phyloP scores from a whole-genome alignment of 768 basidiomycete species.

The Botryobasidium botryosum region DNA sequence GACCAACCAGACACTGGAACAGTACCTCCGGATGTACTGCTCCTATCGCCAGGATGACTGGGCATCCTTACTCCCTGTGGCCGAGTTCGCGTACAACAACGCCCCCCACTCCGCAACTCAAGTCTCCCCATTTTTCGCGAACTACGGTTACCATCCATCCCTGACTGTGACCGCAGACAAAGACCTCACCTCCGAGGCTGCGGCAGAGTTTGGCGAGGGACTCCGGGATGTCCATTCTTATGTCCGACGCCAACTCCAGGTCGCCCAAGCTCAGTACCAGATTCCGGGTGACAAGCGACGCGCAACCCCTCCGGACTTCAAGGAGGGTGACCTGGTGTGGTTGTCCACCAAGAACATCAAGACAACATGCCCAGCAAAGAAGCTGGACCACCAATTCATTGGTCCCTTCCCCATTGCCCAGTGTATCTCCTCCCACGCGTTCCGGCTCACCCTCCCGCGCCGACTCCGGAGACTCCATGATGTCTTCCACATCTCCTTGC shows the following conservation, averaged over 20 bases:
- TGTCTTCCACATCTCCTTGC: too few species aligned
- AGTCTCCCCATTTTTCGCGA: constrained; percentile 18
- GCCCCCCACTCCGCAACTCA: constrained; percentile 17
- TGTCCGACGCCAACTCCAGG: constrained; percentile 2
- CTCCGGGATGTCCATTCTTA: too few species aligned
- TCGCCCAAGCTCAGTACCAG: neutral
- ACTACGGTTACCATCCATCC: constrained; percentile 10
- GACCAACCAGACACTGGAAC: constrained; percentile 21
- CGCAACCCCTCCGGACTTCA: neutral
- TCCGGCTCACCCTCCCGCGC: neutral
- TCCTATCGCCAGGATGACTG: constrained; percentile 16
- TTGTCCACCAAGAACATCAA: too few species aligned
- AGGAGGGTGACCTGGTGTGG: too few species aligned
- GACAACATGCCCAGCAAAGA: neutral
- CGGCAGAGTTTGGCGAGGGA: too few species aligned
- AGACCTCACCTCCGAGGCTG: too few species aligned
- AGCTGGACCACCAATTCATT: neutral
- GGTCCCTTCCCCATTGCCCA: neutral
- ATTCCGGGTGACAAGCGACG: too few species aligned
- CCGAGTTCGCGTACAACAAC: constrained; percentile 21
- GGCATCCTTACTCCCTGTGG: constrained; percentile 14
- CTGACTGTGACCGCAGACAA: neutral
- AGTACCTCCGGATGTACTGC: constrained; percentile 19
- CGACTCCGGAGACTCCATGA: too few species aligned
- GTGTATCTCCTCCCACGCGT: neutral